Evolutionary conservation across 2,329 filamentous ascomycete genomes (phyloP).

Genomic region (Cercospora sp.): DNA sequence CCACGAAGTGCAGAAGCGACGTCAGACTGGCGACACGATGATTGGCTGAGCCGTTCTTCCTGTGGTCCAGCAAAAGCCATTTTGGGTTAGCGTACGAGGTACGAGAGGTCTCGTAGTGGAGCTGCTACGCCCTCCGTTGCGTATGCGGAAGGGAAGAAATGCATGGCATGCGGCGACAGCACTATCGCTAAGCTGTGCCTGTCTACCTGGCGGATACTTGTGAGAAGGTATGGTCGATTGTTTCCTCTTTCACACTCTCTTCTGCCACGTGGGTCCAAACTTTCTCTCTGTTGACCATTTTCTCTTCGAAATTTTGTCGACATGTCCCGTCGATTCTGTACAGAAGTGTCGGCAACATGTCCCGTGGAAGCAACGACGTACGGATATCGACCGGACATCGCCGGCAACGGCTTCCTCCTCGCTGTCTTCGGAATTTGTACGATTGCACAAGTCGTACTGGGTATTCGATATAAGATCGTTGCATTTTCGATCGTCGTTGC

Average conservation of each 20-base stretch:
- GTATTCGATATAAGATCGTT: slow-evolving; percentile 39
- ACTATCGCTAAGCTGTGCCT: background rate
- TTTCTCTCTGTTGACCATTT: background rate
- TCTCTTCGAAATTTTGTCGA: background rate
- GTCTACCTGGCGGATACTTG: background rate
- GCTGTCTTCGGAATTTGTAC: slow-evolving; percentile 41
- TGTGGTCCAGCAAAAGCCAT: background rate
- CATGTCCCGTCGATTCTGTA: slow-evolving; percentile 27
- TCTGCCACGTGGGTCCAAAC: background rate
- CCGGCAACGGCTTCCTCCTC: slow-evolving; percentile 44
- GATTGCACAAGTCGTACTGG: slow-evolving; percentile 40
- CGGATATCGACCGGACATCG: slow-evolving; percentile 44
- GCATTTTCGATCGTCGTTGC: slow-evolving; percentile 46
- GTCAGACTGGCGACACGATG: background rate
- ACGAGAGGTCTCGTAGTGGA: slow-evolving; percentile 3
- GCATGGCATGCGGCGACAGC: background rate
- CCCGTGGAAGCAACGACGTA: slow-evolving; percentile 44
- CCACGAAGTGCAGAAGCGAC: slow-evolving; percentile 4
- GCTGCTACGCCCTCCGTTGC: background rate
- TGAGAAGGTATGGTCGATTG: background rate
- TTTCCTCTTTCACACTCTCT: background rate
- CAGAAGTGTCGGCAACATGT: slow-evolving; percentile 35
- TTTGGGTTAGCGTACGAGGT: slow-evolving; percentile 12
- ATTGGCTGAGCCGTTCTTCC: background rate
- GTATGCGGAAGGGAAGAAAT: background rate